Evolutionary conservation across 352 stramenopile species (phyloP).

Genomic region (Globisporangium abappressorium): DNA sequence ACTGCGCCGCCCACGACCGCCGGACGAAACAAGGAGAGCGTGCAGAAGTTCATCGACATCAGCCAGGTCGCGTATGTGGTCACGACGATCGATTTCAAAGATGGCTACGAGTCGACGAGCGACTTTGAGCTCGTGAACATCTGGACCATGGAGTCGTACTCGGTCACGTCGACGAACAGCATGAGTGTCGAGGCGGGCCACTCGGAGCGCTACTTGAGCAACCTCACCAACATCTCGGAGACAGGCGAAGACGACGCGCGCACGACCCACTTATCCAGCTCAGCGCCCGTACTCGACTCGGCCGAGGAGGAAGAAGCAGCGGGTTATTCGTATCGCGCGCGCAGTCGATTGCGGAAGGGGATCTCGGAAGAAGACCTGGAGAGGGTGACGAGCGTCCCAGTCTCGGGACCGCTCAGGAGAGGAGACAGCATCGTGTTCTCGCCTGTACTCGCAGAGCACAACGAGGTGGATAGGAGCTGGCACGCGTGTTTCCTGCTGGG

Average conservation of each 20-base stretch:
- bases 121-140: slow-evolving; percentile 49
- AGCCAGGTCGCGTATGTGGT: slow-evolving; percentile 75
- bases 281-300: slow-evolving; percentile 3
- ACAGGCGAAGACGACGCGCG: slow-evolving; percentile 14
- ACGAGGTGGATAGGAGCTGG: slow-evolving; percentile 66
- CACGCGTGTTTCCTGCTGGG: slow-evolving; percentile 71
- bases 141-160: slow-evolving; percentile 35
- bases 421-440: slow-evolving; percentile 65
- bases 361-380: slow-evolving; percentile 44
- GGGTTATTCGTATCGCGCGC: background rate
- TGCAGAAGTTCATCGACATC: slow-evolving; percentile 63
- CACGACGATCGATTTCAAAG: slow-evolving; percentile 71
- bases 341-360: slow-evolving; percentile 25
- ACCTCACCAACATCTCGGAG: slow-evolving; percentile 20
- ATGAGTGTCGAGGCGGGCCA: slow-evolving; percentile 24
- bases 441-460: slow-evolving; percentile 44
- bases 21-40: slow-evolving; percentile 21
- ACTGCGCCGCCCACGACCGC: slow-evolving; percentile 23
- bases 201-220: slow-evolving; percentile 20
- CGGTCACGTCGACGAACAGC: slow-evolving; percentile 10
- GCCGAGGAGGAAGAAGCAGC: background rate
- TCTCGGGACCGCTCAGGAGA: slow-evolving; percentile 39
- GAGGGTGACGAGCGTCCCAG: slow-evolving; percentile 34
- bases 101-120: slow-evolving; percentile 41
- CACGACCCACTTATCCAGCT: slow-evolving; percentile 13